Conservation (phyloP, 495 filamentous ascomycete species). For the Poronia punctata region DNA sequence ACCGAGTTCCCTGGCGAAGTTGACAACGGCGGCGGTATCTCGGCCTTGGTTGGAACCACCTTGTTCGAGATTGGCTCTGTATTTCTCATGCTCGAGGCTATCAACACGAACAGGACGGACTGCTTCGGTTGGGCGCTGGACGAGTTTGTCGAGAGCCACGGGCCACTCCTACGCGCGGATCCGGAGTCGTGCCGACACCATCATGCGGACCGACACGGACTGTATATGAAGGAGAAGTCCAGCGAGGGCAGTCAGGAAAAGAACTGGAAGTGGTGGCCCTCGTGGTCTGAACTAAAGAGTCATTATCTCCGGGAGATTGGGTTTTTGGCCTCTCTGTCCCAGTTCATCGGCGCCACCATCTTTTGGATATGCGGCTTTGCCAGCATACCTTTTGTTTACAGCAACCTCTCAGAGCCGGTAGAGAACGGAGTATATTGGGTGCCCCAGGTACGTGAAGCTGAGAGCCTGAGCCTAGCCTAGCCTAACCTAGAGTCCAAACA, state of each 20-base stretch:
- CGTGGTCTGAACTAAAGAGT: slow-evolving; percentile 45
- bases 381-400: slow-evolving; percentile 51
- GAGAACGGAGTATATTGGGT: slow-evolving; percentile 57
- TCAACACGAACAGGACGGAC: slow-evolving; percentile 57
- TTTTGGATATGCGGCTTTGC: slow-evolving; percentile 66
- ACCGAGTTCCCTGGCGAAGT: slow-evolving; percentile 51
- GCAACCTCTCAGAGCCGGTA: slow-evolving; percentile 24
- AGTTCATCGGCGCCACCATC: slow-evolving; percentile 57
- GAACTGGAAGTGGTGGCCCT: slow-evolving; percentile 57
- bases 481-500: too few relatives aligned
- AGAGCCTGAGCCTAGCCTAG: background rate
- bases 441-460: slow-evolving; percentile 22
- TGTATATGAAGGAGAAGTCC: background rate
- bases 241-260: slow-evolving; percentile 6
- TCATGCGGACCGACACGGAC: slow-evolving; percentile 26
- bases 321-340: slow-evolving; percentile 56
- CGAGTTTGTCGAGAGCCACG: slow-evolving; percentile 33
- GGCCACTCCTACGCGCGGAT: slow-evolving; percentile 23
- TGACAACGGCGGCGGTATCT: slow-evolving; percentile 49
- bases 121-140: slow-evolving; percentile 71
- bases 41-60: slow-evolving; percentile 62
- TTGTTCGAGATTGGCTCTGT: slow-evolving; percentile 62
- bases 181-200: slow-evolving; percentile 44
- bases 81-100: slow-evolving; percentile 59
- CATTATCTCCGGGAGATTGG: slow-evolving; percentile 65